Evolutionary conservation across 257 asterid genomes (phyloP).

Genomic region (Solanum sitiens): DNA sequence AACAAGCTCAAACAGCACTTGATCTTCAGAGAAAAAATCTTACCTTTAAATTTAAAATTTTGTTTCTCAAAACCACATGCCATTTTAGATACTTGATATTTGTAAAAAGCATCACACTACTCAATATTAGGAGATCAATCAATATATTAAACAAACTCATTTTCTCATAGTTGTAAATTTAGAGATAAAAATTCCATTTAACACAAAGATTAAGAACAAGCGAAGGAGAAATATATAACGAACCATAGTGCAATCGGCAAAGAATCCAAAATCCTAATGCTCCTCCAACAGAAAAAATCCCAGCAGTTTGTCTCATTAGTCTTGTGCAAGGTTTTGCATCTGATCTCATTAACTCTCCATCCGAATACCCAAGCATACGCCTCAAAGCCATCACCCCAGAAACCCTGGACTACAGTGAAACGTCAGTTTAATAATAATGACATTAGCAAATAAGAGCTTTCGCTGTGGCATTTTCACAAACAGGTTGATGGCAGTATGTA

Average conservation of each 20-base stretch:
- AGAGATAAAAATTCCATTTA: background rate
- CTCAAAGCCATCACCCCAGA: slow-evolving; percentile 53
- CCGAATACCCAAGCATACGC: slow-evolving; percentile 71
- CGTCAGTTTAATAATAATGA: background rate
- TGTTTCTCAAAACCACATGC: background rate
- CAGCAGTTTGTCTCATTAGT: slow-evolving; percentile 83
- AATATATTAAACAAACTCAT: background rate
- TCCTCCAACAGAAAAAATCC: slow-evolving; percentile 73
- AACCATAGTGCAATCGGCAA: slow-evolving; percentile 86
- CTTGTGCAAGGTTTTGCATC: slow-evolving; percentile 80
- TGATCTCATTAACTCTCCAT: slow-evolving; percentile 83
- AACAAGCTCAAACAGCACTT: background rate
- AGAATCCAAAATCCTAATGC: slow-evolving; percentile 82
- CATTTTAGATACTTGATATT: background rate
- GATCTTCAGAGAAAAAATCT: background rate
- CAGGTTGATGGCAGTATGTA: background rate
- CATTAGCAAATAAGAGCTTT: background rate
- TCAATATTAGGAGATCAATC: background rate
- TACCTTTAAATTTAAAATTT: background rate
- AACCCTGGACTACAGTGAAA: background rate
- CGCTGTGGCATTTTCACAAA: background rate
- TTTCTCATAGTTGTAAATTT: background rate
- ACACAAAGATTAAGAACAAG: background rate
- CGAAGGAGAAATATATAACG: background rate
- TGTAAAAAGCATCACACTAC: background rate